Percentiles rank a stretch among this genome's conserved stretches.
Conservation (phyloP, 75 land plant species). For the Cupressus sempervirens region DNA sequence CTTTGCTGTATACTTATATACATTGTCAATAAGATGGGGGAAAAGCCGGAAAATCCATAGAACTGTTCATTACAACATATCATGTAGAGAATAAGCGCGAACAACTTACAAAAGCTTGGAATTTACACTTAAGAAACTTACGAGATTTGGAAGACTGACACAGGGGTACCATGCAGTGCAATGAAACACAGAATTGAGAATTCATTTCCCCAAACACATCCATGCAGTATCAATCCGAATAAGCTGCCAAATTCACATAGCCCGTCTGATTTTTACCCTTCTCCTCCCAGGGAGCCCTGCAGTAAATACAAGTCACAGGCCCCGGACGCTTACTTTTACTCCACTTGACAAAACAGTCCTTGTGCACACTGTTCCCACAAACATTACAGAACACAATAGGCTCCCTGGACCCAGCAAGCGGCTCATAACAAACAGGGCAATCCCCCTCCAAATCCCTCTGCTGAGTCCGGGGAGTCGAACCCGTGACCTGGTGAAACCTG, state of each 20-base stretch:
- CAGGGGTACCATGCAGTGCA: background rate
- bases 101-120: background rate
- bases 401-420: conserved; percentile 44
- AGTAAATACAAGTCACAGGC: conserved; percentile 67
- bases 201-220: background rate
- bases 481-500: conserved; percentile 48
- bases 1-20: no score
- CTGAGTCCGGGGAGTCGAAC: conserved; percentile 3
- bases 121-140: no score
- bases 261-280: conserved; percentile 3
- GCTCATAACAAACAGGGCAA: conserved; percentile 84
- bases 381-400: conserved; percentile 56
- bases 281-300: conserved; percentile 69
- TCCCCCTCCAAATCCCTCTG: conserved; percentile 42
- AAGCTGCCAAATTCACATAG: conserved; percentile 76
- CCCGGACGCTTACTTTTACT: conserved; percentile 57
- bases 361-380: conserved; percentile 77
- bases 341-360: conserved; percentile 72
- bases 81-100: no score
- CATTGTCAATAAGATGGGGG: no score
- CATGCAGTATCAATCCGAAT: conserved; percentile 8
- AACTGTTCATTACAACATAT: no score
- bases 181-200: background rate
- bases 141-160: background rate
- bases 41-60: no score